Base-by-base conservation (phyloP, 139 green algal species). In the Axilococcus clingmanii region DNA sequence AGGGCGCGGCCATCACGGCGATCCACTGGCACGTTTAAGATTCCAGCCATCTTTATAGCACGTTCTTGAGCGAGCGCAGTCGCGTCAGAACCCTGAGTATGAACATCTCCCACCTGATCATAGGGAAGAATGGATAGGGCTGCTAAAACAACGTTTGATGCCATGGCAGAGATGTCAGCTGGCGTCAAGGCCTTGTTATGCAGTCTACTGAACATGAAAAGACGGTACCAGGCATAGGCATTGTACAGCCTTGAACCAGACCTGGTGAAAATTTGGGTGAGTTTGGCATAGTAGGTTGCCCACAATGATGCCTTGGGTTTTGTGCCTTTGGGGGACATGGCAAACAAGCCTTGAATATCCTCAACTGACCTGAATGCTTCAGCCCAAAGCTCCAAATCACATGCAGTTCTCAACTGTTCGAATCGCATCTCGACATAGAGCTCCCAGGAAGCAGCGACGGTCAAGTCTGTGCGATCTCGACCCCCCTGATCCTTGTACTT, bases 311-410 rank as follows among this genome's bases (percentile, higher is more conserved):
- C 80, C 70, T 94, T 94, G 29, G 93, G 83, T 56, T 89, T 85
- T 63, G 89, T 91, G 61, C 77, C 77, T 46, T 61, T 61, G 24
- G 58, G 57, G 17, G 58, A 47, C 28, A 93, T 68, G n/a, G 65
- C 45, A 20, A 94, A 80, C 25, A 99, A 79, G 30, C 74, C 75
- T 67, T 96, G 80, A 62, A 99, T 96, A 69, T 99, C 92, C 79
- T 99, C 92, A 42, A 99, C 84, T n/a, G 69, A 84, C 38, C 93
- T 75, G 76, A 98, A 99, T 1, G 92, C 93, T 76, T 99, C 93
- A 17, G 89, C 87, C 92, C 92, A 99, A 69, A 99, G 77, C 73
- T 90, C 87, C 55, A 99, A 78, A 47, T 95, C 83, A 56, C 86
- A 94, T 20, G 42, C 59, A 14, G 35, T 57, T 24, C 62, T 37